Percentiles rank a stretch among this genome's conserved stretches.
phyloP scores from a whole-genome alignment of 2,329 filamentous ascomycete genomes.

The Aspergillus sp. region DNA sequence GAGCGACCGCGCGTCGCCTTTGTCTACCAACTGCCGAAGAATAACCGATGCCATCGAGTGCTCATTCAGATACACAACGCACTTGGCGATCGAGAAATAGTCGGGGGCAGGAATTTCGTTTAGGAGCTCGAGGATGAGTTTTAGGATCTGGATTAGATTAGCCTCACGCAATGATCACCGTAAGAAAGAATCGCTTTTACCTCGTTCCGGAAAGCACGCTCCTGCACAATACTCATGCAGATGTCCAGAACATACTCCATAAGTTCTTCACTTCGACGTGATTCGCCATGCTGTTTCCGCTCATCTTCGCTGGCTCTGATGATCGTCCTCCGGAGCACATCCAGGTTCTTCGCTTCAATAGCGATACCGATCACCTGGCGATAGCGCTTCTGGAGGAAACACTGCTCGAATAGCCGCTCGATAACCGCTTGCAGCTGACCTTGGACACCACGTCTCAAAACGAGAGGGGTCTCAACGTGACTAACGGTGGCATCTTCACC shows the following conservation, averaged over 20 bases:
- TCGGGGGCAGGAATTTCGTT: slow-evolving; percentile 90
- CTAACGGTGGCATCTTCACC: slow-evolving; percentile 55
- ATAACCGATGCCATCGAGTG: slow-evolving; percentile 87
- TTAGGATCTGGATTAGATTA: slow-evolving; percentile 62
- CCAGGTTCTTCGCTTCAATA: slow-evolving; percentile 87
- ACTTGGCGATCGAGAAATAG: slow-evolving; percentile 97
- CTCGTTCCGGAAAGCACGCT: slow-evolving; percentile 76
- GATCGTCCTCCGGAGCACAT: slow-evolving; percentile 82
- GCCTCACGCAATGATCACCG: background rate
- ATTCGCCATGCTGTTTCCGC: slow-evolving; percentile 61
- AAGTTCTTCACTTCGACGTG: slow-evolving; percentile 74
- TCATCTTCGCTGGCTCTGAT: slow-evolving; percentile 84
- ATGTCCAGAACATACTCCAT: slow-evolving; percentile 96
- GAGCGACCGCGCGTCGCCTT: slow-evolving; percentile 72
- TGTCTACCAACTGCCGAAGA: slow-evolving; percentile 75
- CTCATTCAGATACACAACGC: slow-evolving; percentile 91
- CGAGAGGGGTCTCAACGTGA: slow-evolving; percentile 58
- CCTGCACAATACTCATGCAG: slow-evolving; percentile 97
- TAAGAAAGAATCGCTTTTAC: slow-evolving; percentile 33
- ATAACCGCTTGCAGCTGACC: slow-evolving; percentile 79
- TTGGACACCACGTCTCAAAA: slow-evolving; percentile 71
- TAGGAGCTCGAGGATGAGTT: slow-evolving; percentile 89
- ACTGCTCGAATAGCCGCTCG: slow-evolving; percentile 85
- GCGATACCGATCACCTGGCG: slow-evolving; percentile 96
- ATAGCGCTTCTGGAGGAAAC: slow-evolving; percentile 81